phyloP scores from a whole-genome alignment of 257 asterid species.

The Nemophila menziesii region DNA sequence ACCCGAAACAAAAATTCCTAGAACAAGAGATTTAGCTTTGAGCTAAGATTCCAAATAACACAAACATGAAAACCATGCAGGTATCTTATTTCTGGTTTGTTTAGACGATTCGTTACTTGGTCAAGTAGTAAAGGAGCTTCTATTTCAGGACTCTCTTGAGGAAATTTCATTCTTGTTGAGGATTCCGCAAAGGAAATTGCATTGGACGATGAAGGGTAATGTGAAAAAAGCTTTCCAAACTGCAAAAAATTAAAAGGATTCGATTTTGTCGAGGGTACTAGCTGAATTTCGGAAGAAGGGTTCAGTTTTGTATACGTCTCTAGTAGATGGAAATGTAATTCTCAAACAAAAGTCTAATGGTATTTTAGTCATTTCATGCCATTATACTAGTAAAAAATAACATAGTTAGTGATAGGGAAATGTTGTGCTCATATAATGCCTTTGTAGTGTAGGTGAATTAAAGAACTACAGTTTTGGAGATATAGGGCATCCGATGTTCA shows the following conservation, averaged over 20 bases:
- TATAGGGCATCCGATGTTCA: no score
- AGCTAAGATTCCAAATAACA: slow-evolving; percentile 95
- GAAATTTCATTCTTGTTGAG: slow-evolving; percentile 91
- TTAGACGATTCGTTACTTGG: neutral
- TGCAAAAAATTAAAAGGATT: slow-evolving; percentile 64
- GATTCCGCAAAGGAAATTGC: slow-evolving; percentile 95
- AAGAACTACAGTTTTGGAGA: no score
- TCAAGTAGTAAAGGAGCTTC: neutral
- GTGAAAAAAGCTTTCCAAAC: slow-evolving; percentile 83
- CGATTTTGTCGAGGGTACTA: slow-evolving; percentile 72
- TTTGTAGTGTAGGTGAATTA: no score
- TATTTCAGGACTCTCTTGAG: slow-evolving; percentile 71
- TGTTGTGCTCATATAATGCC: no score
- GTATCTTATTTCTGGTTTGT: slow-evolving; percentile 13
- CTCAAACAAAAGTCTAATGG: no score
- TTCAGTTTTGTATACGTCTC: slow-evolving; percentile 59
- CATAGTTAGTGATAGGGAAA: no score
- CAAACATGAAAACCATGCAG: slow-evolving; percentile 94
- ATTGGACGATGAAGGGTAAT: slow-evolving; percentile 95
- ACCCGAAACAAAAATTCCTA: slow-evolving; percentile 89
- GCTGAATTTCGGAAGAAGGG: slow-evolving; percentile 61
- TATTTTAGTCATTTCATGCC: no score
- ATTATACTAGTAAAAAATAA: no score
- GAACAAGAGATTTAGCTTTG: slow-evolving; percentile 95
- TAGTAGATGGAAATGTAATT: no score